These are phyloP conservation scores for Komagataella mondaviorum DNA, from an alignment of 805 yeast genomes.

Conservation along the genomic window DNA sequence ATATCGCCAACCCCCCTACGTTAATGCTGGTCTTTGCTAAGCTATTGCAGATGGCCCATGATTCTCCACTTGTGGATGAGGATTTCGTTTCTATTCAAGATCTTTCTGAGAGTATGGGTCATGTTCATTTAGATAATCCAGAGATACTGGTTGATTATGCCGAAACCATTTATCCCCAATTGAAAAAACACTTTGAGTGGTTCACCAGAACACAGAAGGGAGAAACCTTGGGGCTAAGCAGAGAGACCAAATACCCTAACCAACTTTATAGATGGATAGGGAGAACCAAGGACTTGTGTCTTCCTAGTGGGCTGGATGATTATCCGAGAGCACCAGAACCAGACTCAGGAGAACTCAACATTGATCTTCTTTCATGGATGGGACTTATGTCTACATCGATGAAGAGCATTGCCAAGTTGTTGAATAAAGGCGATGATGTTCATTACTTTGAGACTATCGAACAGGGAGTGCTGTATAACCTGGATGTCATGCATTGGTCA, in stretches of 20 bases:
- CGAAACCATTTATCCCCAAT: constrained; percentile 55
- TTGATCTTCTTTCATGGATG: constrained; percentile 85
- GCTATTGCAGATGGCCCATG: constrained; percentile 31
- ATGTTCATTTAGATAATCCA: constrained; percentile 41
- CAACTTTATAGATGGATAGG: constrained; percentile 94
- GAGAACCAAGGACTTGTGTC: constrained; percentile 68
- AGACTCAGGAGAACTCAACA: constrained; percentile 81
- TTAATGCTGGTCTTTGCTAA: constrained; percentile 60
- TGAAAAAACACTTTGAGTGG: constrained; percentile 73
- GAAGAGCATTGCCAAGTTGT: constrained; percentile 51
- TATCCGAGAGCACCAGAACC: constrained; percentile 79
- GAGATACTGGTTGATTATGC: constrained; percentile 48
- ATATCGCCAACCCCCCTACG: constrained; percentile 93
- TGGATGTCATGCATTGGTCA: constrained; percentile 76
- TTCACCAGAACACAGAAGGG: constrained; percentile 76
- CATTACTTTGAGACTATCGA: constrained; percentile 38
- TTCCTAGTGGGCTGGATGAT: constrained; percentile 92
- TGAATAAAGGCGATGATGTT: constrained; percentile 48
- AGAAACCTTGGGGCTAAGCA: constrained; percentile 53
- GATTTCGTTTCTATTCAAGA: constrained; percentile 11
- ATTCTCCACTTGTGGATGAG: constrained; percentile 17
- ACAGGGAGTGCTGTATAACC: constrained; percentile 41
- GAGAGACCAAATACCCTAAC: constrained; percentile 30
- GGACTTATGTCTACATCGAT: constrained; percentile 85
- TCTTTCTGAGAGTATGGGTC: constrained; percentile 23